Evolutionary conservation across 441 rosid genomes (phyloP).

Genomic region (Populus hybrid): DNA sequence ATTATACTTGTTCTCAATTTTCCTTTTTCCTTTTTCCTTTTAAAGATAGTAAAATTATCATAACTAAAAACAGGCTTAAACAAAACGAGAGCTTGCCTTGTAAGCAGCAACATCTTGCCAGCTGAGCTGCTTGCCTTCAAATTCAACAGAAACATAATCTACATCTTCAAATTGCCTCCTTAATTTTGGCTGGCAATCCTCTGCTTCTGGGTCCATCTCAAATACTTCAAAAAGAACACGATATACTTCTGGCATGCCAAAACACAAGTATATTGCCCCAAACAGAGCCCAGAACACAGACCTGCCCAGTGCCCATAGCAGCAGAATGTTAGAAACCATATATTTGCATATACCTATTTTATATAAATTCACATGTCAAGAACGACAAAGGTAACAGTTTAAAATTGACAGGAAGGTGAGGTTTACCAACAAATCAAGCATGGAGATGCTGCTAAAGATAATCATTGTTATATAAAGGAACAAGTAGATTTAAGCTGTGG

Average conservation of each 20-base stretch:
- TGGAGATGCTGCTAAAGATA: neutral
- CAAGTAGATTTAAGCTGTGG: too few species aligned
- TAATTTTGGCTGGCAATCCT: conserved; percentile 81
- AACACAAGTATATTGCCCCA: conserved; percentile 92
- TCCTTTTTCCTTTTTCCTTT: neutral
- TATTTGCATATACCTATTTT: neutral
- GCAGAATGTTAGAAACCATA: conserved; percentile 4
- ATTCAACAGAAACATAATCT: conserved; percentile 90
- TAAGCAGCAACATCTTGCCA: conserved; percentile 95
- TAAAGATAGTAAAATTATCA: neutral
- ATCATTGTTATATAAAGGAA: neutral
- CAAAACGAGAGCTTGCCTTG: conserved; percentile 46
- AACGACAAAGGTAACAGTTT: neutral
- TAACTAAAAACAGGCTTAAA: neutral
- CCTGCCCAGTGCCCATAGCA: conserved; percentile 35
- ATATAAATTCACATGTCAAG: neutral
- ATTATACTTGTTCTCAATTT: neutral
- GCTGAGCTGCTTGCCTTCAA: conserved; percentile 70
- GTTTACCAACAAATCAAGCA: conserved; percentile 7
- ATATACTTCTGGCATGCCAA: conserved; percentile 96
- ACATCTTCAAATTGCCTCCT: conserved; percentile 96
- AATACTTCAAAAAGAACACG: conserved; percentile 93
- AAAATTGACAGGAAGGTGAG: neutral
- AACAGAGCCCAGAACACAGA: conserved; percentile 93
- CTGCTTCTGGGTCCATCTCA: conserved; percentile 97